Base-by-base conservation (phyloP, 2,329 filamentous ascomycete genomes). In the Cucurbitaria berberidis region DNA sequence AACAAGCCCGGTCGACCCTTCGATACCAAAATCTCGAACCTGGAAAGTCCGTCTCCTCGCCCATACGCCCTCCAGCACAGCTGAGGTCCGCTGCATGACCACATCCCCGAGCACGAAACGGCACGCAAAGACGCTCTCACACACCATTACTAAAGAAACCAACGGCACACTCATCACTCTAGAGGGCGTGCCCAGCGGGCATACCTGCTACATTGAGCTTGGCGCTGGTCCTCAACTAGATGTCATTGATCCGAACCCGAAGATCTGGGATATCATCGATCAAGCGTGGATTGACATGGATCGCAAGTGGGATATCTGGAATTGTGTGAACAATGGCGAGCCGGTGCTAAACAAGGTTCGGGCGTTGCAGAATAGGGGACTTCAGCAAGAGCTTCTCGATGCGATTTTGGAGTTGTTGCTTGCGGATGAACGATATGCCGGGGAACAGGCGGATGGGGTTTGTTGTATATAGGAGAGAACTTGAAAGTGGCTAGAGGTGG, bases 11-110 rank as follows among this genome's bases (percentile, higher is more conserved):
- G 26, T 55, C 4, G 63, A 67, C 55, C 45, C 58, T 2, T 57
- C 65, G 1, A 67, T 74, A 1, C 72, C 73, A 13, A 66, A 65
- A 40, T 48, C 52, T 5, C 55, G 73, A 0, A 60, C 63, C 5
- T 75, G 70, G 70, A 71, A 61, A 11, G 58, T 76, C 39, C 56
- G 67, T 4, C 63, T 76, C 10, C 56, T 76, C 5, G 65, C 71
- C 1, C 55, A 72, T 51, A 72, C 69, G 0, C 58, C 62, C 0
- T 15, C 32, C 1, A 27, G 52, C 10, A 15, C 46, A 3, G 30
- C 48, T 0, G 60, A 67, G 8, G 66, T 74, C 11, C 61, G 64
- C 24, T 71, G 68, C 56, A 50, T 70, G 6, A 60, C 60, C 18
- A 71, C 58, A 3, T 53, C 57, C 0, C 57, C 64, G 0, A 44